Evolutionary conservation across 164 flowering plant species (phyloP), one percentile per base, ranked within the genome.

Genomic region (Stephania japonica): DNA sequence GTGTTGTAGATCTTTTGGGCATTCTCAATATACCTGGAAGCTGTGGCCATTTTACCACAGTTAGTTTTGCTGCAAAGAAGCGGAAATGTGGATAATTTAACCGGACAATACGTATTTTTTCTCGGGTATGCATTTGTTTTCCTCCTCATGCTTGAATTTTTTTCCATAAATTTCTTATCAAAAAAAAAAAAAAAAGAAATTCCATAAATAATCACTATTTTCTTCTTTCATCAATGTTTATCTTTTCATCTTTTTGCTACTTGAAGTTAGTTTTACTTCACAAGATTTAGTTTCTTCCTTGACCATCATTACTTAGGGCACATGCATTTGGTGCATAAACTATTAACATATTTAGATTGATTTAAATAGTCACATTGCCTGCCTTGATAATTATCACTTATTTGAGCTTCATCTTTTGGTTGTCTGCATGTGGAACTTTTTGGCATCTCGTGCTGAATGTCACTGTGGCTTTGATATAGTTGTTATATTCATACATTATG

Each of bases 21-120:
- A 79, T 94, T 94, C 76, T 94, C 98, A 25, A 84, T 94, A 73
- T 94, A 89, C 84, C 82, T 94, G 87, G 98, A 94, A 82, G 97
- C 98, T 26, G 91, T 91, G 73, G 91, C 97, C 9, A 94, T 94
- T 81, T 91, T 94, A 77, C 98, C 97, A 4, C 98, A 94, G 83
- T 76, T 94, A 67, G 96, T 93, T 73, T 77, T 93, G 82, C 83
- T 94, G 41, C 98, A 91, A 64, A 80, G 96, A 75, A 90, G 94
- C 81, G 90, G 97, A 73, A 94, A 94, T 80, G 93, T 94, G 27
- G 98, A 94, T 82, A 94, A 94, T 77, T 82, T 91, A 56, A 87
- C 98, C 3, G 97, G 89, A 49, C 91, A 90, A 87, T 94, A 91
- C 83, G 92, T 94, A 21, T 84, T 91, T 86, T 83, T 91, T 71